Conservation (phyloP, 2,329 filamentous ascomycete genomes). For the Calonectria honghensis region DNA sequence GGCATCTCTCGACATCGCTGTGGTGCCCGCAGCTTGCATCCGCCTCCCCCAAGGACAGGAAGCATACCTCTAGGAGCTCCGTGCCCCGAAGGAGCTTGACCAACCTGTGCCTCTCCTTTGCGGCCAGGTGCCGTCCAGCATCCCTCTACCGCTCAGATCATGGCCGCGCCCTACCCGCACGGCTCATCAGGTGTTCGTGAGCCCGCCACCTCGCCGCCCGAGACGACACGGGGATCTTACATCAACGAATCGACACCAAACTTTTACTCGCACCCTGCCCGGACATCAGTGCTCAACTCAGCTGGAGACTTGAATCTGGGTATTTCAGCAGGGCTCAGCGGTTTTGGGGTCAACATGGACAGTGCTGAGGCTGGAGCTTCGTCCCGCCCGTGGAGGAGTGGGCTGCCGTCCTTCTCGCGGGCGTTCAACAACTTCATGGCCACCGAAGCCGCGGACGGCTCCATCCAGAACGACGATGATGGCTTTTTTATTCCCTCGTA, state of each 20-base stretch:
- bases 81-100: slow-evolving; percentile 40
- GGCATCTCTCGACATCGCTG: slow-evolving; percentile 41
- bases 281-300: slow-evolving; percentile 69
- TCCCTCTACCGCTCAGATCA: slow-evolving; percentile 36
- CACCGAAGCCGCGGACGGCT: slow-evolving; percentile 54
- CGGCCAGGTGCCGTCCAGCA: slow-evolving; percentile 15
- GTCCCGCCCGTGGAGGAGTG: slow-evolving; percentile 52
- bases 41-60: slow-evolving; percentile 41
- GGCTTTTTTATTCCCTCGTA: slow-evolving; percentile 90
- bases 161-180: slow-evolving; percentile 53
- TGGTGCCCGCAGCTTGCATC: slow-evolving; percentile 40
- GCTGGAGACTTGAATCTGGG: slow-evolving; percentile 60
- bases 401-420: slow-evolving; percentile 69
- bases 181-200: slow-evolving; percentile 50
- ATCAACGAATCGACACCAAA: slow-evolving; percentile 42
- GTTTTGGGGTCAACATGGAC: slow-evolving; percentile 57
- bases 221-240: slow-evolving; percentile 43
- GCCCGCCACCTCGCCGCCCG: slow-evolving; percentile 46
- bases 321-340: slow-evolving; percentile 28
- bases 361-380: slow-evolving; percentile 57
- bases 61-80: slow-evolving; percentile 39
- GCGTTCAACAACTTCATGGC: slow-evolving; percentile 71
- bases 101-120: slow-evolving; percentile 33
- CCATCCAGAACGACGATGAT: slow-evolving; percentile 56
- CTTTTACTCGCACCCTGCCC: slow-evolving; percentile 57